phyloP scores from a whole-genome alignment of 1,284 basidiomycete genomes.

The Phlebopus sp. region DNA sequence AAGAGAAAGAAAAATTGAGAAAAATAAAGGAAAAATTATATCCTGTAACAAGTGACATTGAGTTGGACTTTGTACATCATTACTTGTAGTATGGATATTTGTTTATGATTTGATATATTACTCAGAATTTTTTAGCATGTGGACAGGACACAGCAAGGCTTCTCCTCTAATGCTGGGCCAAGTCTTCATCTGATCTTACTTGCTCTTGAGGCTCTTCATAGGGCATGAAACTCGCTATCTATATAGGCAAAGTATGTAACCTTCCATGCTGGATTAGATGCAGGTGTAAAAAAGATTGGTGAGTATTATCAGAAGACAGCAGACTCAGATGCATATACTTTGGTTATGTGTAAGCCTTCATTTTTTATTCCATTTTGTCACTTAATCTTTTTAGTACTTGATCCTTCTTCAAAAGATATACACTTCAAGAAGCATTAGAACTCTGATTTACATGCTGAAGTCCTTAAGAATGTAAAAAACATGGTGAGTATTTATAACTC shows the following conservation, averaged over 20 bases:
- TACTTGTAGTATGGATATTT: conserved; percentile 2
- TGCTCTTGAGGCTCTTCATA: conserved; percentile 25
- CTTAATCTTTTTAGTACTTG: conserved; percentile 9
- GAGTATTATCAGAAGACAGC: conserved; percentile 20
- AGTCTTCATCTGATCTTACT: conserved; percentile 12
- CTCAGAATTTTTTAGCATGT: conserved; percentile 1
- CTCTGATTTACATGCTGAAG: conserved; percentile 4
- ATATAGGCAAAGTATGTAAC: conserved; percentile 10
- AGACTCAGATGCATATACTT: conserved; percentile 7
- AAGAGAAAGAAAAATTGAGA: no score
- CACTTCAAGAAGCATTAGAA: conserved; percentile 21
- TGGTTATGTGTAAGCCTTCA: conserved; percentile 24
- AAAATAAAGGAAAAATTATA: no score
- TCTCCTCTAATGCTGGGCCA: conserved; percentile 1
- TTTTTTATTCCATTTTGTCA: conserved; percentile 12
- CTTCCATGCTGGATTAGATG: conserved; percentile 20
- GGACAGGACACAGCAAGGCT: conserved; percentile 8
- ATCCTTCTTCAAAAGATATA: conserved; percentile 16
- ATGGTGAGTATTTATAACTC: no score
- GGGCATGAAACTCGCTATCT: conserved; percentile 17
- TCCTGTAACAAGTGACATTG: no score
- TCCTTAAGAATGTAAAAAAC: not conserved
- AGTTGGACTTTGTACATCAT: not conserved
- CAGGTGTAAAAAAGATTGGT: conserved; percentile 24
- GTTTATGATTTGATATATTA: not conserved